A percentile compares a stretch with the other conserved stretches of the same genome.
These are phyloP conservation scores for Omphalea diandra DNA, from an alignment of 441 rosid species.

Conservation along the genomic window DNA sequence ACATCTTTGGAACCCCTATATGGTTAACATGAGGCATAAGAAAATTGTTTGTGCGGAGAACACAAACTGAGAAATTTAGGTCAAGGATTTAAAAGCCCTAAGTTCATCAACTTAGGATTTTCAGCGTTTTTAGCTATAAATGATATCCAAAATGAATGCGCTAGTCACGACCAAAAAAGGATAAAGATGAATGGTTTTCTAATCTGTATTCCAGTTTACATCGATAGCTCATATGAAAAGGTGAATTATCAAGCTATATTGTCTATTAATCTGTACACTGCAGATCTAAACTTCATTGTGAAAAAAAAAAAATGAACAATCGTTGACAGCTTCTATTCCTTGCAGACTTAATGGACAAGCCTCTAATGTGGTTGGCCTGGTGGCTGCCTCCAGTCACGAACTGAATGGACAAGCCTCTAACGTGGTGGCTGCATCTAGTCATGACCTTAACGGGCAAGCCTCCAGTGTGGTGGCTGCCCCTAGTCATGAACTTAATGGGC, in stretches of 20 bases:
- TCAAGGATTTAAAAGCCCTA: no score
- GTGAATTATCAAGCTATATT: slow-evolving; percentile 21
- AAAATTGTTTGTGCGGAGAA: neutral
- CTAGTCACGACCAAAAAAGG: no score
- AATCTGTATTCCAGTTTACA: slow-evolving; percentile 1
- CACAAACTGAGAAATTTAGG: no score
- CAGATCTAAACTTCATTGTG: neutral
- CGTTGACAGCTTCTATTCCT: no score
- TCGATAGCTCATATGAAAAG: slow-evolving; percentile 8
- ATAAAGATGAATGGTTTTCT: slow-evolving; percentile 5
- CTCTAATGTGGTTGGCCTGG: neutral
- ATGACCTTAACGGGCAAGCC: slow-evolving; percentile 28
- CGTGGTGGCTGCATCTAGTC: slow-evolving; percentile 26
- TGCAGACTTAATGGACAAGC: neutral
- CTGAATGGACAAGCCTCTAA: slow-evolving; percentile 29
- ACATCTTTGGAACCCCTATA: slow-evolving; percentile 12
- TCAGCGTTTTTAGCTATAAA: neutral
- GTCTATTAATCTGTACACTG: slow-evolving; percentile 7
- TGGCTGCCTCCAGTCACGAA: neutral
- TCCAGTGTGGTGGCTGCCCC: no score
- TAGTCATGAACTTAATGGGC: neutral
- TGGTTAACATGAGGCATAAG: neutral
- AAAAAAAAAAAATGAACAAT: no score
- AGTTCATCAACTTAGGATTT: slow-evolving; percentile 4
- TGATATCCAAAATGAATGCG: neutral